These are phyloP conservation scores for Coleophoma eucalyptorum DNA, from an alignment of 2,329 filamentous ascomycete species.

Conservation along the genomic window DNA sequence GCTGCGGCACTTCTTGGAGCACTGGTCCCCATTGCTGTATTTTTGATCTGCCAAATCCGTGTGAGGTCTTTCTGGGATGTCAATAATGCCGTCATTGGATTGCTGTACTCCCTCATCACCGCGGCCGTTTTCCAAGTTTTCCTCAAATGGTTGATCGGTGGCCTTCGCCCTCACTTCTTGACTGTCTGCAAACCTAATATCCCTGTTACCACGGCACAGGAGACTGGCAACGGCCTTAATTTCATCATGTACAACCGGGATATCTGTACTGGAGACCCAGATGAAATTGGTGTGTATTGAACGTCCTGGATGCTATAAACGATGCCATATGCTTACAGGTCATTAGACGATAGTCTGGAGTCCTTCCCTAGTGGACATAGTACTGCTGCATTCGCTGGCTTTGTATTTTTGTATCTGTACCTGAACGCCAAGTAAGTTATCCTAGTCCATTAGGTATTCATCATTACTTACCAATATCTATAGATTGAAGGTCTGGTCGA, in stretches of 20 bases:
- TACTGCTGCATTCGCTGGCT: conserved; percentile 69
- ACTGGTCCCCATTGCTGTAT: conserved; percentile 61
- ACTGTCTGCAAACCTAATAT: conserved; percentile 61
- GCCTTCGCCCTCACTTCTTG: conserved; percentile 69
- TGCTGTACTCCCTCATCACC: conserved; percentile 66
- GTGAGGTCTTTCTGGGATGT: conserved; percentile 66
- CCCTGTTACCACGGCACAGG: conserved; percentile 34
- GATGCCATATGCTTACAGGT: too few species aligned
- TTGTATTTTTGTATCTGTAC: conserved; percentile 68
- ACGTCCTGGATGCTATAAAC: too few species aligned
- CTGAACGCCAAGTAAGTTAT: conserved; percentile 62
- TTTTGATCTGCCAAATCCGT: conserved; percentile 64
- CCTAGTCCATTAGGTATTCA: too few species aligned
- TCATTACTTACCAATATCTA: too few species aligned
- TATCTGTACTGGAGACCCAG: conserved; percentile 64
- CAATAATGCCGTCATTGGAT: conserved; percentile 67
- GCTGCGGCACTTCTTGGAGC: conserved; percentile 61
- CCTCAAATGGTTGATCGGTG: conserved; percentile 72
- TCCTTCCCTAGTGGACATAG: conserved; percentile 73
- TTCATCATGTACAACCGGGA: conserved; percentile 65
- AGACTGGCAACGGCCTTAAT: conserved; percentile 46
- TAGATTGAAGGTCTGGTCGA: conserved; percentile 62
- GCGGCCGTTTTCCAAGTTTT: conserved; percentile 76
- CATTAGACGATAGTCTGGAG: conserved; percentile 52
- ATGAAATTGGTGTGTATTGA: conserved; percentile 48